Conservation (phyloP, 2,329 filamentous ascomycete genomes). For the Tolypocladium tropicale region DNA sequence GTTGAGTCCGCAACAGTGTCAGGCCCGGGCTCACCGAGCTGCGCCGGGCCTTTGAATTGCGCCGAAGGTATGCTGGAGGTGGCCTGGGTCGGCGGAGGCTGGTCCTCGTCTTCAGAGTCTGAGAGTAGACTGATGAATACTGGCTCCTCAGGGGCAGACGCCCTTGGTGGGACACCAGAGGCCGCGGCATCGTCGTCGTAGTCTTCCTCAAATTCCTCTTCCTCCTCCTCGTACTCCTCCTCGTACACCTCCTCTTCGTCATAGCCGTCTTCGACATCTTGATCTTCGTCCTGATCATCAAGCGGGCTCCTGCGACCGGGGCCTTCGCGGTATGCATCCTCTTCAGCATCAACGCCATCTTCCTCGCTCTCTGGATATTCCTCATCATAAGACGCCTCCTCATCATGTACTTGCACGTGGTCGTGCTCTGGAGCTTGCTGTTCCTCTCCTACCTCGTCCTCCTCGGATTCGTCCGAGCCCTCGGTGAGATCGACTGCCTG, state of each 20-base stretch:
- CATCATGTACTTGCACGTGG: not conserved
- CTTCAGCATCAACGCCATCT: not conserved
- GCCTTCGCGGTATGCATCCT: not conserved
- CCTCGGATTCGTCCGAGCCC: conserved; percentile 12
- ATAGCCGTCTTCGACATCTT: not conserved
- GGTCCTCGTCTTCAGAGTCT: conserved; percentile 33
- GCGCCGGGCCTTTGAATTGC: not conserved
- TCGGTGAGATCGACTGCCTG: conserved; percentile 20
- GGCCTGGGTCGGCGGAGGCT: not conserved
- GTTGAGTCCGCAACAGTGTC: not conserved
- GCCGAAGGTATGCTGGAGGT: not conserved
- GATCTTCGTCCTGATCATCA: not conserved
- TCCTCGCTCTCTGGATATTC: not conserved
- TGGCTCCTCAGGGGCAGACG: conserved; percentile 18
- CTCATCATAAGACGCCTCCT: not conserved
- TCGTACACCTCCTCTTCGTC: not conserved
- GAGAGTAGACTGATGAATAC: conserved; percentile 37
- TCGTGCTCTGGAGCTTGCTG: conserved; percentile 2
- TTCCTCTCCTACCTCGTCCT: conserved; percentile 10
- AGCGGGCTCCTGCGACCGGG: not conserved
- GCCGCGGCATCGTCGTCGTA: conserved; percentile 1
- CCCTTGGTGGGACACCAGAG: conserved; percentile 2
- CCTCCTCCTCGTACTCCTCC: not conserved
- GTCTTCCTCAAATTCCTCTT: conserved; percentile 4
- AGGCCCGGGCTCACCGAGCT: not conserved